A percentile compares a stretch with the other conserved stretches of the same genome.
Conservation (phyloP, 31 red algal species). For the Asparagopsis taxiformis region DNA sequence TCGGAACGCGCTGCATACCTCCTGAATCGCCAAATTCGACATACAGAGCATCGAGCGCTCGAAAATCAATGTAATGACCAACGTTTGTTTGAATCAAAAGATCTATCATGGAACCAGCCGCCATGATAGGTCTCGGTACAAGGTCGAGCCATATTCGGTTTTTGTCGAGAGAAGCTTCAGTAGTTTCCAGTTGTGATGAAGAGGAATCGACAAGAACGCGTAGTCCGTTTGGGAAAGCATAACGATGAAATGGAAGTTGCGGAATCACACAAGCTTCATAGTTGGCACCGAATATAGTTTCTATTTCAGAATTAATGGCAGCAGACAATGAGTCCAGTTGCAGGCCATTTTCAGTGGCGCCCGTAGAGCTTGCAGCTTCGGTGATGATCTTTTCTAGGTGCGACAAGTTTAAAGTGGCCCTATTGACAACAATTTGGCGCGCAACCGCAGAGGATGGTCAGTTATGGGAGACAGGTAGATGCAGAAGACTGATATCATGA, state of each 20-base stretch:
- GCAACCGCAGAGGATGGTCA: no score
- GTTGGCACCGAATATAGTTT: no score
- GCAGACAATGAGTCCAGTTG: no score
- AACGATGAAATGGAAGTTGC: no score
- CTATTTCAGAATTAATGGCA: no score
- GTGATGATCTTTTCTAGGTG: no score
- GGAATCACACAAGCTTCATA: no score
- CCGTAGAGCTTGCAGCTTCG: no score
- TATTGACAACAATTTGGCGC: no score
- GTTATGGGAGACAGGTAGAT: no score
- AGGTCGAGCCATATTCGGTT: slow-evolving; percentile 38
- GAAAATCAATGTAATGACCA: slow-evolving; percentile 65
- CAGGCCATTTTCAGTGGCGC: no score
- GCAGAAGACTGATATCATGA: not conserved
- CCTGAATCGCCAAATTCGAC: slow-evolving; percentile 12
- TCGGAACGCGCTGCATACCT: slow-evolving; percentile 45
- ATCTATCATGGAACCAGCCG: slow-evolving; percentile 28
- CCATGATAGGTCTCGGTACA: slow-evolving; percentile 36
- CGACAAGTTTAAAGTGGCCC: no score
- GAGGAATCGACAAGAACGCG: not conserved
- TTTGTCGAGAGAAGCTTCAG: not conserved
- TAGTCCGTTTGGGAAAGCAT: slow-evolving; percentile 24
- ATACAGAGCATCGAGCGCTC: slow-evolving; percentile 46
- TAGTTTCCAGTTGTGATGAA: not conserved
- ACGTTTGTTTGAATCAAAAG: slow-evolving; percentile 30